Evolutionary conservation across 2,329 filamentous ascomycete species (phyloP).

Genomic region (Botryotinia calthae): DNA sequence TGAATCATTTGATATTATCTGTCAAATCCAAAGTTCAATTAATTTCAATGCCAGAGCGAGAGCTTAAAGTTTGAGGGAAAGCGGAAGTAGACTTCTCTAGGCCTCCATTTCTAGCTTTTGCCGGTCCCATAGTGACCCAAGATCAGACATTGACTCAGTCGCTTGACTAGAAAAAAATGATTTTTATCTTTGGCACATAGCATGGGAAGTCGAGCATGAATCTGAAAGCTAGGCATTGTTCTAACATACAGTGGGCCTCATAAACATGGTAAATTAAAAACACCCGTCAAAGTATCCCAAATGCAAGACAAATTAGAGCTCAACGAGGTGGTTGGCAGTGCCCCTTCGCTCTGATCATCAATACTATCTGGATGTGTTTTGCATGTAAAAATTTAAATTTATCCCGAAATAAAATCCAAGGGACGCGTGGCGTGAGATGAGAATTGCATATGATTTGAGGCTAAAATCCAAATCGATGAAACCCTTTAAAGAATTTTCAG

Average conservation of each 20-base stretch:
- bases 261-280: not conserved
- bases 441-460: not conserved
- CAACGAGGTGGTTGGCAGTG: not conserved
- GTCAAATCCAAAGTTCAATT: too few species aligned
- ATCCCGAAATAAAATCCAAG: not conserved
- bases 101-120: not conserved
- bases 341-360: too few species aligned
- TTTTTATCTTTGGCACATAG: not conserved
- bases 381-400: not conserved
- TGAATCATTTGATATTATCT: too few species aligned
- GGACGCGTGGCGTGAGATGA: not conserved
- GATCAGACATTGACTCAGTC: not conserved
- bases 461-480: not conserved
- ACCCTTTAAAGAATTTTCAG: not conserved
- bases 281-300: not conserved
- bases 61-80: not conserved
- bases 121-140: not conserved
- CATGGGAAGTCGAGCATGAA: not conserved
- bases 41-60: not conserved
- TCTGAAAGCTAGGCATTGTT: not conserved
- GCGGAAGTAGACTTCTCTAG: not conserved
- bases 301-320: not conserved
- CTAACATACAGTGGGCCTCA: not conserved
- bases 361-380: not conserved
- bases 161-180: not conserved